Conservation (phyloP, 345 rosid species). For the Lenwebbia sp. region DNA sequence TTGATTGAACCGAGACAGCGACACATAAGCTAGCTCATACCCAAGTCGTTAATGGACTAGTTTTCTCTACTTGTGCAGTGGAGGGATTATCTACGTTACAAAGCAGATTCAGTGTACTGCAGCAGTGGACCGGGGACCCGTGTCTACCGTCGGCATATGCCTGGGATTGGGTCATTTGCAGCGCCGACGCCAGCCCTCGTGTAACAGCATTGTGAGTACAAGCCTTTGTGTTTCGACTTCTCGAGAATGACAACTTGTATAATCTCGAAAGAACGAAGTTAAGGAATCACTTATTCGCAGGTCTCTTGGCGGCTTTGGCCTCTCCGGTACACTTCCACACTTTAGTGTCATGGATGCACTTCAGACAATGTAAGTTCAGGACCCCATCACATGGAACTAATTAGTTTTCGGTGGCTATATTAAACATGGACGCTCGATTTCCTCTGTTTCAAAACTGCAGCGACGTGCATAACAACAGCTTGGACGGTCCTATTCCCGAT, state of each 20-base stretch:
- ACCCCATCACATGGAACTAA: background rate
- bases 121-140: conserved; percentile 6
- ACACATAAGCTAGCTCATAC: background rate
- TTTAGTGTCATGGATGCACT: conserved; percentile 12
- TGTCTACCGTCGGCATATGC: conserved; percentile 2
- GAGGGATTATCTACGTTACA: background rate
- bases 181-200: background rate
- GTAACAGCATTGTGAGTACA: conserved; percentile 6
- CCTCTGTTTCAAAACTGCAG: background rate
- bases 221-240: background rate
- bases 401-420: background rate
- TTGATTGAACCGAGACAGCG: background rate
- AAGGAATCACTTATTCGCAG: background rate
- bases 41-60: background rate
- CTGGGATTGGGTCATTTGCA: conserved; percentile 11
- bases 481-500: conserved; percentile 9
- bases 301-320: conserved; percentile 2
- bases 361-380: conserved; percentile 1
- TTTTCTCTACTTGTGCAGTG: background rate
- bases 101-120: background rate
- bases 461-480: conserved; percentile 7
- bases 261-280: background rate
- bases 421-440: background rate
- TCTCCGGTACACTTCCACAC: conserved; percentile 8
- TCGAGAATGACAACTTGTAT: background rate